Evolutionary conservation across 495 filamentous ascomycete species (phyloP), one percentile per base, ranked within the genome.

Genomic region (Neurospora sp.): DNA sequence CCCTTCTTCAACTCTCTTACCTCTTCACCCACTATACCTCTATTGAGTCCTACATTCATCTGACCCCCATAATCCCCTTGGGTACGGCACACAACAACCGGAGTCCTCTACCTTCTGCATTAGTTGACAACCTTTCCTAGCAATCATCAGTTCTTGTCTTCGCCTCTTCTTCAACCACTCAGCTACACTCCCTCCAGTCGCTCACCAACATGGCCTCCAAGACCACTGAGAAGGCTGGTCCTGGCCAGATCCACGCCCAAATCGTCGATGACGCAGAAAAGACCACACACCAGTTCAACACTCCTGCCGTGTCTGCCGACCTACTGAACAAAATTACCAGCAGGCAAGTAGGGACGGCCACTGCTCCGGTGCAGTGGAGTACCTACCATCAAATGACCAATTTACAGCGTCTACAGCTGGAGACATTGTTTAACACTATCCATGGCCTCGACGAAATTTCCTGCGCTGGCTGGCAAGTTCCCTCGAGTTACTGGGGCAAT

Each of bases 321-420:
- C 53, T 65, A 2, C 12, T 65, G 1, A 8, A 65, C 5, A 65
- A 31, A 10, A 0, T 59, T 1, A 0, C 3, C 20, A 20, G 4
- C 4, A 0, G 0, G 3, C 3, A 27, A 22, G 9, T 53, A 0
- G 2, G 1, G 0, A 0, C 4, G 20, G 1, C 0, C 9, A 61
- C 53, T 35, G 27, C 53, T 35, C 22, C 14, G 27, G 53, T 9
- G 3, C 14, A 65, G 3, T 65, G 53, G 53, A 61, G 27, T 4
- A 35, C 14, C 0, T 61, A 61, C 3, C 14, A 61, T 2, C 1
- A 61, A 4, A 61, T 61, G 27, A 9, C 53, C 14, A 2, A 35
- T 9, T 0, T 2, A 1, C 53, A 65, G 0, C 27, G 53, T 18
- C 3, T 31, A 4, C 53, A 65, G 14, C 27, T 65, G 0, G 27